Conservation (phyloP, 2,329 filamentous ascomycete genomes). For the Colletotrichum neosansevieriae region DNA sequence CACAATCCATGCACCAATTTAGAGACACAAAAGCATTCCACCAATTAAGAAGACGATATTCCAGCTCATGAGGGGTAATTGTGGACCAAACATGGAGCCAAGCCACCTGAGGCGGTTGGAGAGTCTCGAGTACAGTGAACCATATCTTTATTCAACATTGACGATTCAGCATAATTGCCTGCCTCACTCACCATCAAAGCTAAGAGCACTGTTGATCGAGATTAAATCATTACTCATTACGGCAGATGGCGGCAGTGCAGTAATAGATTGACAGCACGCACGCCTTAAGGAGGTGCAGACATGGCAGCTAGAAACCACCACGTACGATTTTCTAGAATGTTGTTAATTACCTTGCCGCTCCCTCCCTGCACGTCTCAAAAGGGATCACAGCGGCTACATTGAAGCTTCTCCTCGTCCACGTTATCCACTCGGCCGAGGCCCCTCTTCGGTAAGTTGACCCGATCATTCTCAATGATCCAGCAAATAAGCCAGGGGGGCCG, state of each 20-base stretch:
- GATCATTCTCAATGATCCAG: not conserved
- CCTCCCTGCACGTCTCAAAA: slow-evolving; percentile 19
- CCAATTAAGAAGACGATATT: slow-evolving; percentile 19
- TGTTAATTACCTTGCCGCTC: slow-evolving; percentile 13
- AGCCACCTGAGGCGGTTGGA: slow-evolving; percentile 19
- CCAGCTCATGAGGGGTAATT: slow-evolving; percentile 34
- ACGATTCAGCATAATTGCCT: slow-evolving; percentile 1
- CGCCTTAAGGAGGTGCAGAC: not conserved
- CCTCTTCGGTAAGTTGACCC: slow-evolving; percentile 28
- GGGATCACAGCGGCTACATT: not conserved
- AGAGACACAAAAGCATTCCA: slow-evolving; percentile 12
- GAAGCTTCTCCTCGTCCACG: not conserved
- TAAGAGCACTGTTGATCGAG: not conserved
- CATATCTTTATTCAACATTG: not conserved
- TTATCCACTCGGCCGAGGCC: slow-evolving; percentile 17
- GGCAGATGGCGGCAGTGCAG: slow-evolving; percentile 8
- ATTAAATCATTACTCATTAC: not conserved
- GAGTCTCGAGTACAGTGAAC: slow-evolving; percentile 32
- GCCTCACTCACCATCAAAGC: not conserved
- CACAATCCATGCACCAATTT: slow-evolving; percentile 5
- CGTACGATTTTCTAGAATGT: slow-evolving; percentile 11
- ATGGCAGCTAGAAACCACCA: not conserved
- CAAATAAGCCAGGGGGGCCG: not conserved
- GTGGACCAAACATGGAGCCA: slow-evolving; percentile 19
- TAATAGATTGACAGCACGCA: slow-evolving; percentile 5